Conservation (phyloP, 306 rosid species). For the Vicia villosa region DNA sequence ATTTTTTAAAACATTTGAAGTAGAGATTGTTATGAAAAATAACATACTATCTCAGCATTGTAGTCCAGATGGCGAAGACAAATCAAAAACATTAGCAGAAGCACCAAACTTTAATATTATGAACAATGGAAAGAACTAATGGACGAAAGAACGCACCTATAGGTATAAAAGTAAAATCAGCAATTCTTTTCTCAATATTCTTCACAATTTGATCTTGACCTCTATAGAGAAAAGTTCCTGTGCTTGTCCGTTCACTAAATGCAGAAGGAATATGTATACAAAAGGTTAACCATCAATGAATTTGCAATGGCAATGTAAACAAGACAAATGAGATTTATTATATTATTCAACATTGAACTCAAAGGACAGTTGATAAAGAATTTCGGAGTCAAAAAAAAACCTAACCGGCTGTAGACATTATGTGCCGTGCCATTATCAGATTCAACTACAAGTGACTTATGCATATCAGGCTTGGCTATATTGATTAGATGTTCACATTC, state of each 20-base stretch:
- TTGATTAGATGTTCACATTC: slow-evolving; percentile 84
- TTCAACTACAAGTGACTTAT: slow-evolving; percentile 69
- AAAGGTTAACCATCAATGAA: slow-evolving; percentile 4
- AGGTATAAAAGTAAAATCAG: slow-evolving; percentile 85
- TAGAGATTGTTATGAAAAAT: neutral
- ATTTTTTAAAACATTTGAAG: slow-evolving; percentile 20
- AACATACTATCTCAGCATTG: too few species aligned
- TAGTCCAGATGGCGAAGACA: too few species aligned
- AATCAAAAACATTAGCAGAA: neutral
- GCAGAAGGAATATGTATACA: neutral
- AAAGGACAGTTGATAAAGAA: slow-evolving; percentile 22
- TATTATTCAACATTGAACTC: slow-evolving; percentile 23
- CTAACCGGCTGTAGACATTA: slow-evolving; percentile 83
- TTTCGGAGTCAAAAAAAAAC: neutral
- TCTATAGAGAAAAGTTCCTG: slow-evolving; percentile 78
- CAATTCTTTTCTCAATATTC: slow-evolving; percentile 78
- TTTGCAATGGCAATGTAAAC: neutral
- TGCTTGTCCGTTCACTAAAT: slow-evolving; percentile 83
- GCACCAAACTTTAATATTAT: slow-evolving; percentile 6
- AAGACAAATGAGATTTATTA: slow-evolving; percentile 22
- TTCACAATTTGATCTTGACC: slow-evolving; percentile 75
- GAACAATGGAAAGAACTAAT: slow-evolving; percentile 25
- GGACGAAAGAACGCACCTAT: slow-evolving; percentile 54
- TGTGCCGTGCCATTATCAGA: slow-evolving; percentile 56
- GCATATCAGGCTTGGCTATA: slow-evolving; percentile 75